These are phyloP conservation scores for Canariomyces notabilis DNA, from an alignment of 2,329 filamentous ascomycete species.

Conservation along the genomic window DNA sequence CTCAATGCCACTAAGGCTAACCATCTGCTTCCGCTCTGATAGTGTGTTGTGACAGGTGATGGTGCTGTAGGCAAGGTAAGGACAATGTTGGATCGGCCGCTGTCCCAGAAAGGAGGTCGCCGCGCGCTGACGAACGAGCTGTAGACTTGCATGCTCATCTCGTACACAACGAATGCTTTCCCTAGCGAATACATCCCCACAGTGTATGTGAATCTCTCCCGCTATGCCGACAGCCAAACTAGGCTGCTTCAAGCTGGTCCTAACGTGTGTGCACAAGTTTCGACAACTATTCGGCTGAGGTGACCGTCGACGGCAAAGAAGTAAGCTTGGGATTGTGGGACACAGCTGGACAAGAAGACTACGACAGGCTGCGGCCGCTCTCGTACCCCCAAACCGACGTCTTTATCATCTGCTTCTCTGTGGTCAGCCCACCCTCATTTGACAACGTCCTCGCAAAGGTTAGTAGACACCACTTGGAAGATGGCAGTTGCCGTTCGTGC, in stretches of 20 bases:
- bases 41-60: slow-evolving; percentile 99
- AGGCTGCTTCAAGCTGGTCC: slow-evolving; percentile 18
- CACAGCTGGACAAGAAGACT: slow-evolving; percentile 98
- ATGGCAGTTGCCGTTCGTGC: not conserved
- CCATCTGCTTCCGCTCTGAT: slow-evolving; percentile 27
- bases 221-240: not conserved
- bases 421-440: slow-evolving; percentile 94
- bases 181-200: slow-evolving; percentile 99
- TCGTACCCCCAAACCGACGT: slow-evolving; percentile 99
- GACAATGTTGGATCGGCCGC: slow-evolving; percentile 13
- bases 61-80: slow-evolving; percentile 97
- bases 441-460: slow-evolving; percentile 99
- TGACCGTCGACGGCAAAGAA: slow-evolving; percentile 97
- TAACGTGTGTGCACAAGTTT: slow-evolving; percentile 55
- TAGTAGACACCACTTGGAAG: slow-evolving; percentile 30
- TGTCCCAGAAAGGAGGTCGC: slow-evolving; percentile 10
- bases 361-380: slow-evolving; percentile 87
- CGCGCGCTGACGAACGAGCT: slow-evolving; percentile 20
- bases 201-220: slow-evolving; percentile 57
- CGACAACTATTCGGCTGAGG: slow-evolving; percentile 98
- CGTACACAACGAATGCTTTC: slow-evolving; percentile 98
- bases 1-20: too few relatives aligned
- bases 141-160: slow-evolving; percentile 97
- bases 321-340: slow-evolving; percentile 97
- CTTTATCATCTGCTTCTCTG: slow-evolving; percentile 97